Percentiles rank a stretch among this genome's conserved stretches.
phyloP scores from a whole-genome alignment of 345 rosid species.

The Acer saccharum region DNA sequence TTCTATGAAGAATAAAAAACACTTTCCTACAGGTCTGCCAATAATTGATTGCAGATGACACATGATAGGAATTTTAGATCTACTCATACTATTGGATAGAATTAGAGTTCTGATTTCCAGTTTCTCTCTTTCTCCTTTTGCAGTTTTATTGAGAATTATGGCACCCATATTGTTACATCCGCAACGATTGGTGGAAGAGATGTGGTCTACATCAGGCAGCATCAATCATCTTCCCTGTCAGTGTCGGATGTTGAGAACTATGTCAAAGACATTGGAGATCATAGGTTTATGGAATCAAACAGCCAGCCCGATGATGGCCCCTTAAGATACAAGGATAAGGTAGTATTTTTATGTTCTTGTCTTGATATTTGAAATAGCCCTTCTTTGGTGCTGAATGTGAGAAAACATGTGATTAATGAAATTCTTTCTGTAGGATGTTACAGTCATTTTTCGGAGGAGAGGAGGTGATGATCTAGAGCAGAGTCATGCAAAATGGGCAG shows the following conservation, averaged over 20 bases:
- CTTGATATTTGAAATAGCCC: background rate
- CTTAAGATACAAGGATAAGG: slow-evolving; percentile 94
- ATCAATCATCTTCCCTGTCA: slow-evolving; percentile 78
- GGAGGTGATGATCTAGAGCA: slow-evolving; percentile 99
- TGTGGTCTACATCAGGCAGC: slow-evolving; percentile 90
- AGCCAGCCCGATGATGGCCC: slow-evolving; percentile 65
- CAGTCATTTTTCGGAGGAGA: slow-evolving; percentile 96
- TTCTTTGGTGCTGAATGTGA: slow-evolving; percentile 13
- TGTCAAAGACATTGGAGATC: slow-evolving; percentile 69
- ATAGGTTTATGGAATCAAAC: slow-evolving; percentile 66
- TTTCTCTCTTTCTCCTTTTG: slow-evolving; percentile 17
- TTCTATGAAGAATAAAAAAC: background rate
- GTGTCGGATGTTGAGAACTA: slow-evolving; percentile 72
- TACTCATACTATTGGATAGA: slow-evolving; percentile 8
- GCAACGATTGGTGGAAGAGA: slow-evolving; percentile 97
- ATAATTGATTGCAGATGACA: background rate
- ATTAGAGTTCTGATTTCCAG: slow-evolving; percentile 27
- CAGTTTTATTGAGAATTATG: slow-evolving; percentile 88
- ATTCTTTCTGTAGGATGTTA: slow-evolving; percentile 84
- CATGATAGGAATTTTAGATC: slow-evolving; percentile 12
- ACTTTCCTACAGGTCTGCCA: background rate
- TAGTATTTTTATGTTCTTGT: slow-evolving; percentile 31
- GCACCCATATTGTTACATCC: slow-evolving; percentile 89
- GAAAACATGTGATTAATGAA: slow-evolving; percentile 23
- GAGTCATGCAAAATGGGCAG: slow-evolving; percentile 87